phyloP scores from a whole-genome alignment of 768 basidiomycete species.

The Suillus luteus region DNA sequence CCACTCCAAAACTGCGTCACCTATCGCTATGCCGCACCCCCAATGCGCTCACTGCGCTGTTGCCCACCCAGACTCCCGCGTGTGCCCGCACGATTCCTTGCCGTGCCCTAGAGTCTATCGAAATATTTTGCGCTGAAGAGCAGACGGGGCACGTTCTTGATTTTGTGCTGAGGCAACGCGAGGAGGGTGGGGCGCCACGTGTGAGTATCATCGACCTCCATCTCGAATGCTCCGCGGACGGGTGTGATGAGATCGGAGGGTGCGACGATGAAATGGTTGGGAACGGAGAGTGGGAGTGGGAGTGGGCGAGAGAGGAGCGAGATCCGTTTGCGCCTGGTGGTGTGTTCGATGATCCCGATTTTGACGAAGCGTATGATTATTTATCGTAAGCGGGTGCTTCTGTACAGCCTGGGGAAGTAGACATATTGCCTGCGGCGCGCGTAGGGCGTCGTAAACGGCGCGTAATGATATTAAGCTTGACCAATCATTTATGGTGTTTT shows the following conservation, averaged over 20 bases:
- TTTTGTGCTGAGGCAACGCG: conserved; percentile 20
- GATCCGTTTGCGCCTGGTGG: conserved; percentile 37
- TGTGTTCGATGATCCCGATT: conserved; percentile 39
- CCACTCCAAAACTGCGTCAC: conserved; percentile 20
- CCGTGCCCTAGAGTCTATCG: conserved; percentile 15
- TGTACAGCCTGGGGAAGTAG: background rate
- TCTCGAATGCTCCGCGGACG: conserved; percentile 21
- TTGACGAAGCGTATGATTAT: conserved; percentile 31
- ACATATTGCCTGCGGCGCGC: background rate
- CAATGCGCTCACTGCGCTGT: conserved; percentile 19
- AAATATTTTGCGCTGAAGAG: conserved; percentile 18
- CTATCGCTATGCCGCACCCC: conserved; percentile 26
- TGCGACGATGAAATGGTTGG: conserved; percentile 25
- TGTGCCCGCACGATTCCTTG: conserved; percentile 8
- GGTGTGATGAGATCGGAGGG: conserved; percentile 7
- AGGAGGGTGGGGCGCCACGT: conserved; percentile 24
- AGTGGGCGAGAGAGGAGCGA: conserved; percentile 12
- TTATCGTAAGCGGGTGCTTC: background rate
- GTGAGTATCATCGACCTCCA: conserved; percentile 33
- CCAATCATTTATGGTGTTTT: background rate
- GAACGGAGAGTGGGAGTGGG: conserved; percentile 24
- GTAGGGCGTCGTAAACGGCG: background rate
- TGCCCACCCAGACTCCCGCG: conserved; percentile 19
- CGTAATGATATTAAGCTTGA: background rate
- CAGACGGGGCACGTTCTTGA: conserved; percentile 19